Evolutionary conservation across 2,329 filamentous ascomycete species (phyloP).

Genomic region (Thielaviopsis musarum): DNA sequence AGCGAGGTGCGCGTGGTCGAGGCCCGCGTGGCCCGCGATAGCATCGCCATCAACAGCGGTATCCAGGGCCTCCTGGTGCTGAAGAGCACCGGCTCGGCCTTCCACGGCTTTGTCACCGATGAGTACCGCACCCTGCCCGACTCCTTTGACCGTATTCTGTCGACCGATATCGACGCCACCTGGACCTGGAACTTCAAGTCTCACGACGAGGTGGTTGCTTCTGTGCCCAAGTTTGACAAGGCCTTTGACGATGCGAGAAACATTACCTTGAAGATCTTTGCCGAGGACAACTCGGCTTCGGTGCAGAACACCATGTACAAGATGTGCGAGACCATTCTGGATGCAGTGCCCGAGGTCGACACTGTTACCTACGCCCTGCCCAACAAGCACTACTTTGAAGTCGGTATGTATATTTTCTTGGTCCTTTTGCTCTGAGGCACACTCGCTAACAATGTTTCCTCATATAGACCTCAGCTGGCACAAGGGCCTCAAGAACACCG

Average conservation of each 20-base stretch:
- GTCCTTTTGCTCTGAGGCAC: not conserved
- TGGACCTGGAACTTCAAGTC: slow-evolving; percentile 74
- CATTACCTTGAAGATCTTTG: slow-evolving; percentile 85
- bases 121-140: slow-evolving; percentile 84
- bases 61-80: slow-evolving; percentile 75
- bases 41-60: slow-evolving; percentile 59
- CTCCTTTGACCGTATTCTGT: slow-evolving; percentile 88
- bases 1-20: slow-evolving; percentile 75
- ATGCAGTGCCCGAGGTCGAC: slow-evolving; percentile 51
- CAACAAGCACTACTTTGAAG: slow-evolving; percentile 98
- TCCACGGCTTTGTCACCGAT: slow-evolving; percentile 85
- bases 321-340: slow-evolving; percentile 81
- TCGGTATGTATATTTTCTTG: slow-evolving; percentile 40
- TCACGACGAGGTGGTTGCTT: slow-evolving; percentile 48
- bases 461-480: slow-evolving; percentile 79
- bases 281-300: slow-evolving; percentile 75
- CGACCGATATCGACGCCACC: slow-evolving; percentile 72
- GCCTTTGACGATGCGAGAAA: slow-evolving; percentile 63
- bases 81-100: slow-evolving; percentile 91
- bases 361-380: slow-evolving; percentile 70
- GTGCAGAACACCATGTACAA: slow-evolving; percentile 99
- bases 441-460: not conserved
- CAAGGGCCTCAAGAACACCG: slow-evolving; percentile 87
- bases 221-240: slow-evolving; percentile 52
- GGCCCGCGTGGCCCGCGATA: slow-evolving; percentile 49